These are phyloP conservation scores for Coemansia asiatica DNA, from an alignment of 192 early-diverging fungal species.

Conservation along the genomic window DNA sequence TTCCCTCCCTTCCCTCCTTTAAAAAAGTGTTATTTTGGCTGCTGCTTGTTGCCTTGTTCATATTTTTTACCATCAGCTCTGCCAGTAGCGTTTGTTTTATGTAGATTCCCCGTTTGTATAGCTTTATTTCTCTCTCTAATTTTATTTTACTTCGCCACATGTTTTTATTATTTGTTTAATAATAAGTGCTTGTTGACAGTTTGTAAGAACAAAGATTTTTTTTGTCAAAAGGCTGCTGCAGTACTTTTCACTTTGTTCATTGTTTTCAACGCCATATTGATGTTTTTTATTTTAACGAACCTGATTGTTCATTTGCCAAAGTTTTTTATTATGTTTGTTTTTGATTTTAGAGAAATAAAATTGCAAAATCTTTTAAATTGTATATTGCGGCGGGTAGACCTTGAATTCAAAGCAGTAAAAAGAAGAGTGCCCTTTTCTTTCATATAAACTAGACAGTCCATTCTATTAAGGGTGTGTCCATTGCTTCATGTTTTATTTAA, in stretches of 20 bases:
- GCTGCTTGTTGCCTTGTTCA: constrained; percentile 1
- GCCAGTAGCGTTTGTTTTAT: no score
- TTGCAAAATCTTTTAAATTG: neutral
- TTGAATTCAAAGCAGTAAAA: no score
- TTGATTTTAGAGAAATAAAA: neutral
- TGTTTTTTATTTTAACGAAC: neutral
- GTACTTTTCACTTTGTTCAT: neutral
- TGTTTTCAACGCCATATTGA: neutral
- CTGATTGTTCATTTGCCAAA: neutral
- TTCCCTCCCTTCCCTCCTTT: constrained; percentile 10
- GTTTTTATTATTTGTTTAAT: constrained; percentile 2
- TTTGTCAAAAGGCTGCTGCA: neutral
- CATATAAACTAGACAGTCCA: no score
- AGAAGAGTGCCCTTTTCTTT: no score
- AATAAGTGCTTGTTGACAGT: neutral
- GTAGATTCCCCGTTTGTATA: neutral
- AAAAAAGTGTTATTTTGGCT: neutral
- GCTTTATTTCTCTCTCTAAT: neutral
- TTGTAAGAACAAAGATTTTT: neutral
- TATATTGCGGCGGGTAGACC: neutral
- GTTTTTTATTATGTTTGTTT: neutral
- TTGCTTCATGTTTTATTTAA: no score
- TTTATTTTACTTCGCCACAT: constrained; percentile 7
- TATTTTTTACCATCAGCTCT: no score
- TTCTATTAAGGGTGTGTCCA: no score